Percentiles rank a stretch among this genome's conserved stretches.
These are phyloP conservation scores for Leucocoprinus birnbaumii DNA, from an alignment of 768 basidiomycete species.

Conservation along the genomic window DNA sequence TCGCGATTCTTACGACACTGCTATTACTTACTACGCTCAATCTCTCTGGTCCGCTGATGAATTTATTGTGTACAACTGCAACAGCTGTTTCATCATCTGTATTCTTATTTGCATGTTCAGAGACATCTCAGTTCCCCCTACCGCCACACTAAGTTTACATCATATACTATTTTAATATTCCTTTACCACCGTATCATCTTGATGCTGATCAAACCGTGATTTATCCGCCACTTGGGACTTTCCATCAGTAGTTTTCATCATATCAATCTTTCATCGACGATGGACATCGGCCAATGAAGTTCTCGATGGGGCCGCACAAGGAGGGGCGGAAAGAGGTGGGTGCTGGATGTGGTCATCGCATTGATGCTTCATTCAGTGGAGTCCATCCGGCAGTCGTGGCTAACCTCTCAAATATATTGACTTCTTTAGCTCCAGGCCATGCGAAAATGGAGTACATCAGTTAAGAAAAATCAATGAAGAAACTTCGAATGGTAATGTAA, in stretches of 20 bases:
- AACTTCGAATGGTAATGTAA: neutral
- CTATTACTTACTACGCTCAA: neutral
- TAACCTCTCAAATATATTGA: slow-evolving; percentile 14
- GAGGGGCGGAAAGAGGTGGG: neutral
- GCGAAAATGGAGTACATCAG: neutral
- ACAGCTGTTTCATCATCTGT: neutral
- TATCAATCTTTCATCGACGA: neutral
- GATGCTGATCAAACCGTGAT: neutral
- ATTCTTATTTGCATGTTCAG: neutral
- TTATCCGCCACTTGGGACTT: neutral
- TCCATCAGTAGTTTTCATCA: neutral
- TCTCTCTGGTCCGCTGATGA: neutral
- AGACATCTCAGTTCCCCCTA: neutral
- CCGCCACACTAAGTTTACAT: neutral
- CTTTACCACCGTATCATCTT: neutral
- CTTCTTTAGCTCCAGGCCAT: slow-evolving; percentile 10
- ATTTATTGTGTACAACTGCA: neutral
- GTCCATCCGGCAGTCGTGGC: neutral
- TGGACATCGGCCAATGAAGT: neutral
- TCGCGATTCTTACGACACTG: neutral
- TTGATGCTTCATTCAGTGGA: too few relatives aligned
- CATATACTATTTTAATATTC: neutral
- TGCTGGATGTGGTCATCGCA: neutral
- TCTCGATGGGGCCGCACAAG: too few relatives aligned
- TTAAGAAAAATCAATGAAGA: too few relatives aligned